Conservation (phyloP, 1,139 yeast genomes). For the Fermentozyma sake region DNA sequence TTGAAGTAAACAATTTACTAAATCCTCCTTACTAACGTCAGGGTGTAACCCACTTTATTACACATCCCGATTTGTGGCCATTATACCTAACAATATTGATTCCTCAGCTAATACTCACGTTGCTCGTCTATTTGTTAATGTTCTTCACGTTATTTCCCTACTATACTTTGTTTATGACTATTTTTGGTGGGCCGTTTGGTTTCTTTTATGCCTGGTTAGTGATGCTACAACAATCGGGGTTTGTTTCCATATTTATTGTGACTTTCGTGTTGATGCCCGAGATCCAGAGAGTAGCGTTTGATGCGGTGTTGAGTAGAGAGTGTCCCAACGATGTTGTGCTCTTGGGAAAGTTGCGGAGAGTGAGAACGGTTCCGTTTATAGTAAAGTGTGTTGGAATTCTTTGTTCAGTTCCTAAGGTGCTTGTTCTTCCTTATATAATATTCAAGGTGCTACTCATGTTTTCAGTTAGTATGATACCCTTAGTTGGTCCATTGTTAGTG, state of each 20-base stretch:
- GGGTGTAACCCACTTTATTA: slow-evolving; percentile 45
- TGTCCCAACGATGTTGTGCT: slow-evolving; percentile 47
- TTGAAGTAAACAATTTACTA: no score
- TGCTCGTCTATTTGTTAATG: slow-evolving; percentile 36
- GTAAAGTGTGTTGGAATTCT: slow-evolving; percentile 21
- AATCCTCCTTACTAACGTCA: slow-evolving; percentile 3
- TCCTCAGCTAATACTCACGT: slow-evolving; percentile 43
- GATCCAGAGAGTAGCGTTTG: slow-evolving; percentile 54
- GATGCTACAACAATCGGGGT: slow-evolving; percentile 48
- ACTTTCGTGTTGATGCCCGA: slow-evolving; percentile 52
- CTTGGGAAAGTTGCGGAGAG: slow-evolving; percentile 38
- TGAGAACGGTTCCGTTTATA: slow-evolving; percentile 28
- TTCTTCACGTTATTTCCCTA: slow-evolving; percentile 43
- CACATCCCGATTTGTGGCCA: slow-evolving; percentile 49
- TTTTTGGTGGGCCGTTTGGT: slow-evolving; percentile 55
- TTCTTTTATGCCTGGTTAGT: slow-evolving; percentile 50
- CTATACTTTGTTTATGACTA: slow-evolving; percentile 39
- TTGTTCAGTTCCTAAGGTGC: slow-evolving; percentile 20
- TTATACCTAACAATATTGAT: slow-evolving; percentile 42
- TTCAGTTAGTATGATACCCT: slow-evolving; percentile 50
- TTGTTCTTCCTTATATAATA: slow-evolving; percentile 21
- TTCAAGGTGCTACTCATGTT: slow-evolving; percentile 26
- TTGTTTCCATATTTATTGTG: slow-evolving; percentile 47
- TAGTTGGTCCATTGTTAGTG: slow-evolving; percentile 56
- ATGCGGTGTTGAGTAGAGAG: slow-evolving; percentile 49